Evolutionary conservation across 805 yeast genomes (phyloP).

Genomic region (Lipomyces anomalus): DNA sequence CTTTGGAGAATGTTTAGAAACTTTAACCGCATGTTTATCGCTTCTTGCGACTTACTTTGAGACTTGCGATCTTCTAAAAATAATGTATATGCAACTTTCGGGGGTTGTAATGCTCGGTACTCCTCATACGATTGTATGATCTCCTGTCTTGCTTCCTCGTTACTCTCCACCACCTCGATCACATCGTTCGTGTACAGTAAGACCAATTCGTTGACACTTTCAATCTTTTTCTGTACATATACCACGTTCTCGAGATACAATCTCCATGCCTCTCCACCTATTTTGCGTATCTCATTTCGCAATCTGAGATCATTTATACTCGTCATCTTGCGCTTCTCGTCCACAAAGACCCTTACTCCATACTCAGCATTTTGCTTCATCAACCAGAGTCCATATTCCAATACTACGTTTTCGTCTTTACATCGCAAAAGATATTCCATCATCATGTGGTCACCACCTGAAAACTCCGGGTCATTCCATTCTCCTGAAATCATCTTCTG

Average conservation of each 20-base stretch:
- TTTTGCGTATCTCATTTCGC: conserved; percentile 29
- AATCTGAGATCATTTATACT: conserved; percentile 30
- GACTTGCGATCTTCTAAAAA: conserved; percentile 21
- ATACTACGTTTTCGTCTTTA: conserved; percentile 31
- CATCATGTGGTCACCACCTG: conserved; percentile 29
- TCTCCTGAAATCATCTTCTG: conserved; percentile 27
- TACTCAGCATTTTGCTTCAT: conserved; percentile 28
- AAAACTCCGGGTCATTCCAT: conserved; percentile 25
- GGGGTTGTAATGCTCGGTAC: conserved; percentile 29
- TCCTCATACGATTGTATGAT: conserved; percentile 25
- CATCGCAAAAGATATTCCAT: conserved; percentile 26
- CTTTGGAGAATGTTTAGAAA: conserved; percentile 25
- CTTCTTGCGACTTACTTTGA: conserved; percentile 11
- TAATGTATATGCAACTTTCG: conserved; percentile 32
- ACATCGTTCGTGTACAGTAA: conserved; percentile 33
- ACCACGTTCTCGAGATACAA: conserved; percentile 34
- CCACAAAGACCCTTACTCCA: conserved; percentile 34
- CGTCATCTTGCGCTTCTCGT: conserved; percentile 19
- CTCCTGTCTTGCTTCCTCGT: conserved; percentile 15
- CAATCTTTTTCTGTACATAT: conserved; percentile 20
- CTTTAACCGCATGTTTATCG: conserved; percentile 26
- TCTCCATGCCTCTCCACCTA: conserved; percentile 36
- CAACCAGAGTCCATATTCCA: conserved; percentile 37
- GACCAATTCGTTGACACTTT: conserved; percentile 32
- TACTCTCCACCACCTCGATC: conserved; percentile 25